A percentile compares a stretch with the other conserved stretches of the same genome.
Conservation (phyloP, 208 protist genomes). For the Tritrichomonas musculus region DNA sequence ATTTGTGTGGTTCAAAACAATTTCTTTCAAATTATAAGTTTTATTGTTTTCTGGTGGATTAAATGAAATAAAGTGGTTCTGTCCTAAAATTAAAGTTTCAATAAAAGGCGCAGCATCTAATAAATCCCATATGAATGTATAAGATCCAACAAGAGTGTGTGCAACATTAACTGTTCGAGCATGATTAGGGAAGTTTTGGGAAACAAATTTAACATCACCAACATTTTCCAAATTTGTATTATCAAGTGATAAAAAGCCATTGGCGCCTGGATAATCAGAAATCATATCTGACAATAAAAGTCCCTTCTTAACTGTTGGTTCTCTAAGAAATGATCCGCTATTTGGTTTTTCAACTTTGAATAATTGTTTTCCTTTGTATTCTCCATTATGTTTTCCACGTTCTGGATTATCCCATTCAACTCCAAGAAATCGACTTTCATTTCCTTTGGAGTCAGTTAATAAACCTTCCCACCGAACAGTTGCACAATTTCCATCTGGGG, state of each 20-base stretch:
- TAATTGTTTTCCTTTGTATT: slow-evolving; percentile 9
- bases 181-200: background rate
- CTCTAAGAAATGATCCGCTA: background rate
- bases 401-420: slow-evolving; percentile 5
- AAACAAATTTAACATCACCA: too few relatives aligned
- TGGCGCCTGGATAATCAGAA: background rate
- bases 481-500: background rate
- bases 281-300: background rate
- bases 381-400: slow-evolving; percentile 24
- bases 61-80: background rate
- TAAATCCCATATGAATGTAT: slow-evolving; percentile 15
- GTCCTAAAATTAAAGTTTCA: background rate
- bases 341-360: background rate
- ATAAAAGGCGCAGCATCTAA: background rate
- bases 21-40: background rate
- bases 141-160: background rate
- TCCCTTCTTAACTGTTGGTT: background rate
- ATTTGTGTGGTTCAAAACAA: background rate
- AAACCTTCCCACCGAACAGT: background rate
- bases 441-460: background rate
- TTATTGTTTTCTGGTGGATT: background rate
- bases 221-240: background rate
- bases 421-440: background rate
- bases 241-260: background rate
- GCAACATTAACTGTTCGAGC: background rate